Evolutionary conservation across 2,329 filamentous ascomycete genomes (phyloP).

Genomic region (Hypoxylon sp.): DNA sequence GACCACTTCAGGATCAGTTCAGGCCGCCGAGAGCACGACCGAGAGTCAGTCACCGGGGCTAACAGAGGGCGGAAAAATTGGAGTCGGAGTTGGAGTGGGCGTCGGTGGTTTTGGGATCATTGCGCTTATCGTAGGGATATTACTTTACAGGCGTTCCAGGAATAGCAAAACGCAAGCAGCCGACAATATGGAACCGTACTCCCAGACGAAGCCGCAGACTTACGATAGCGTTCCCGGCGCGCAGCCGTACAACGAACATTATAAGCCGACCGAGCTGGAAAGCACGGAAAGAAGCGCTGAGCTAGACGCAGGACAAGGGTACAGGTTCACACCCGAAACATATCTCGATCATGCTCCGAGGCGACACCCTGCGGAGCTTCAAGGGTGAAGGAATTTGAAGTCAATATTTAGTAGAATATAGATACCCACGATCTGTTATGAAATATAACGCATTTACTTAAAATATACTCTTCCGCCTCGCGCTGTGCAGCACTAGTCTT

Average conservation of each 20-base stretch:
- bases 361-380: constrained; percentile 21
- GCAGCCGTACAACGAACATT: constrained; percentile 21
- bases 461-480: too few relatives aligned
- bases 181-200: constrained; percentile 26
- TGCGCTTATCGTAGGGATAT: constrained; percentile 40
- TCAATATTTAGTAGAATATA: not conserved
- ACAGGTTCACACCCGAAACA: constrained; percentile 13
- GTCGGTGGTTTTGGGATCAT: constrained; percentile 41
- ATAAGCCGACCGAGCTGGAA: constrained; percentile 32
- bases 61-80: constrained; percentile 38
- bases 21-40: constrained; percentile 5
- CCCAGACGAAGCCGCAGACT: constrained; percentile 15
- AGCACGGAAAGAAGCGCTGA: constrained; percentile 14
- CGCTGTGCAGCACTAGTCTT: too few relatives aligned
- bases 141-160: constrained; percentile 43
- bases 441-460: not conserved
- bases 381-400: constrained; percentile 15
- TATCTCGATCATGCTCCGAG: not conserved
- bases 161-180: constrained; percentile 16
- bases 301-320: constrained; percentile 20
- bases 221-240: not conserved
- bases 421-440: constrained; percentile 2
- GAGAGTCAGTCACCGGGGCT: constrained; percentile 14
- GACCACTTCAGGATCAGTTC: constrained; percentile 15
- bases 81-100: constrained; percentile 45